Evolutionary conservation across 2,329 filamentous ascomycete species (phyloP).

Genomic region (Claviceps sp.): DNA sequence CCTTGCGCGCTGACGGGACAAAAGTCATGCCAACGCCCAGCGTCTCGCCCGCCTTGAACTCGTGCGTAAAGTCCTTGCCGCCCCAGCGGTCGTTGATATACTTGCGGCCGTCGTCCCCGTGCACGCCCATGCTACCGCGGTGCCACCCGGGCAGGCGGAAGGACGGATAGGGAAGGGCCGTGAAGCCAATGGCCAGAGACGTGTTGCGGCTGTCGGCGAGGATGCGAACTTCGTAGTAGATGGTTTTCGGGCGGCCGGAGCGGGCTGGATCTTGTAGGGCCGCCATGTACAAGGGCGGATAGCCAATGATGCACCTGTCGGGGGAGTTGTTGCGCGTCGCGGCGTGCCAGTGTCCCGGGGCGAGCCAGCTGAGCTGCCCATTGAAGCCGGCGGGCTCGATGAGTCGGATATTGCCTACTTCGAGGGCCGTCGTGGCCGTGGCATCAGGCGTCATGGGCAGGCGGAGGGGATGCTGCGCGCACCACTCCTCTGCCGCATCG

Average conservation of each 20-base stretch:
- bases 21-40: slow-evolving; percentile 62
- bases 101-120: slow-evolving; percentile 64
- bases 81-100: slow-evolving; percentile 67
- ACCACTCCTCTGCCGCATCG: slow-evolving; percentile 54
- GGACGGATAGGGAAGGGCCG: slow-evolving; percentile 60
- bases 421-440: slow-evolving; percentile 32
- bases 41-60: slow-evolving; percentile 52
- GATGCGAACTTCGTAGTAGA: slow-evolving; percentile 62
- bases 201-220: slow-evolving; percentile 30
- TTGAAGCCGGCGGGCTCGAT: slow-evolving; percentile 35
- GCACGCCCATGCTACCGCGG: slow-evolving; percentile 59
- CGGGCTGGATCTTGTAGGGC: slow-evolving; percentile 42
- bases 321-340: slow-evolving; percentile 28
- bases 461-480: slow-evolving; percentile 43
- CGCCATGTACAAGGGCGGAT: slow-evolving; percentile 55
- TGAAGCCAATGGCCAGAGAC: slow-evolving; percentile 53
- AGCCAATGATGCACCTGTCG: slow-evolving; percentile 53
- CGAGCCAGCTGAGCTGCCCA: slow-evolving; percentile 31
- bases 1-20: slow-evolving; percentile 13
- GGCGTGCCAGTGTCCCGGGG: slow-evolving; percentile 38
- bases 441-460: slow-evolving; percentile 36
- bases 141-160: slow-evolving; percentile 77
- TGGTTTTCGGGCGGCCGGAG: slow-evolving; percentile 30
- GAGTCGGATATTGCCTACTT: slow-evolving; percentile 38
- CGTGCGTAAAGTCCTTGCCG: slow-evolving; percentile 51